A percentile compares a stretch with the other conserved stretches of the same genome.
Evolutionary conservation across 768 basidiomycete genomes (phyloP).

Genomic region (Lepiota brunneoincarnata): DNA sequence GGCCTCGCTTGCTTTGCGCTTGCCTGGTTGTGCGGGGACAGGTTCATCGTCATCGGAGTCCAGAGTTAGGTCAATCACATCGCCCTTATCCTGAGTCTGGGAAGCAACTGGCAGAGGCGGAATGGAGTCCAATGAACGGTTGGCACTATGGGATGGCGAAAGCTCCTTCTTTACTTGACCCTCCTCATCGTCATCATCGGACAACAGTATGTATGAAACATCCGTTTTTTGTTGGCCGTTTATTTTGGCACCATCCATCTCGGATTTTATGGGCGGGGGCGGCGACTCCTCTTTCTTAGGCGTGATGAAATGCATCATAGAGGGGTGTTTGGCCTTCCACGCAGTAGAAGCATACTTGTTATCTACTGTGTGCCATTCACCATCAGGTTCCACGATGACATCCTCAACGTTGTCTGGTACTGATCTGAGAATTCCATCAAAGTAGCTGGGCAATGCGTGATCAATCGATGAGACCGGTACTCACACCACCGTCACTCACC

Average conservation of each 20-base stretch:
- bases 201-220: slow-evolving; percentile 60
- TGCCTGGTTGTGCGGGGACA: slow-evolving; percentile 36
- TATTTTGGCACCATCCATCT: slow-evolving; percentile 27
- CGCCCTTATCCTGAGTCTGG: slow-evolving; percentile 32
- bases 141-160: slow-evolving; percentile 56
- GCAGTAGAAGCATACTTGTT: slow-evolving; percentile 72
- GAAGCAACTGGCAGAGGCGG: slow-evolving; percentile 16
- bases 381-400: slow-evolving; percentile 90
- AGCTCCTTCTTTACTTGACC: slow-evolving; percentile 73
- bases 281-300: slow-evolving; percentile 28
- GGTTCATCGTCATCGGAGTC: slow-evolving; percentile 69
- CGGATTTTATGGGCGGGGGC: slow-evolving; percentile 21
- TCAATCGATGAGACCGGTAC: background rate
- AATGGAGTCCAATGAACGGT: slow-evolving; percentile 29
- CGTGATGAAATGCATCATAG: slow-evolving; percentile 23
- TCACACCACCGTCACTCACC: slow-evolving; percentile 41
- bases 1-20: slow-evolving; percentile 58
- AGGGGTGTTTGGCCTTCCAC: slow-evolving; percentile 65
- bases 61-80: slow-evolving; percentile 83
- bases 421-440: slow-evolving; percentile 76
- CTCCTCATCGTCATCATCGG: slow-evolving; percentile 81
- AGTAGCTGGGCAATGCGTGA: slow-evolving; percentile 55
- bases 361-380: slow-evolving; percentile 94
- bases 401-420: slow-evolving; percentile 85
- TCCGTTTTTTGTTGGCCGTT: slow-evolving; percentile 45